Evolutionary conservation across 2,329 filamentous ascomycete species (phyloP).

Genomic region (Ustilaginoidea virens): DNA sequence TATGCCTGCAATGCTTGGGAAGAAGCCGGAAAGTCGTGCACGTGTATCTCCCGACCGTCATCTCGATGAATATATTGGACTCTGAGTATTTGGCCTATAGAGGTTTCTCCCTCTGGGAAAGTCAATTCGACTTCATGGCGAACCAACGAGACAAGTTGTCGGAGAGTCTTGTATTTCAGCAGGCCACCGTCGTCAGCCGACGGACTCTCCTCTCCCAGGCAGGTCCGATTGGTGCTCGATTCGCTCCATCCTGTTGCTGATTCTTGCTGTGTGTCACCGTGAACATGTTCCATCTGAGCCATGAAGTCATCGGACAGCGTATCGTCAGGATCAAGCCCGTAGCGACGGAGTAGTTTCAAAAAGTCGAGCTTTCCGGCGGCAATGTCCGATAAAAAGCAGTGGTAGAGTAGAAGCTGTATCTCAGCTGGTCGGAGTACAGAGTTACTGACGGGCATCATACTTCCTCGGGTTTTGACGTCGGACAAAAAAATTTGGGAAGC

Average conservation of each 20-base stretch:
- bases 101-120: constrained; percentile 32
- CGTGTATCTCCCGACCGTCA: constrained; percentile 37
- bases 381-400: constrained; percentile 65
- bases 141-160: constrained; percentile 30
- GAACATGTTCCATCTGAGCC: constrained; percentile 53
- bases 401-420: constrained; percentile 84
- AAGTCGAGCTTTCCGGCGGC: constrained; percentile 58
- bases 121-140: constrained; percentile 31
- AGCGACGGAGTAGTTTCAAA: constrained; percentile 51
- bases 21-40: constrained; percentile 52
- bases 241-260: too few species aligned
- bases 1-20: constrained; percentile 47
- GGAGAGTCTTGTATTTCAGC: constrained; percentile 31
- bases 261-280: constrained; percentile 49
- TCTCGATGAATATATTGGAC: constrained; percentile 38
- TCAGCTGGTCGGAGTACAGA: constrained; percentile 60
- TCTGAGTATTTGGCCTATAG: constrained; percentile 33
- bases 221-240: too few species aligned
- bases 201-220: too few species aligned
- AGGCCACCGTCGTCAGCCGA: constrained; percentile 12
- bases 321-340: constrained; percentile 48
- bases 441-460: constrained; percentile 46
- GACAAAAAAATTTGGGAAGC: constrained; percentile 48
- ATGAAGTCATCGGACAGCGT: constrained; percentile 70
- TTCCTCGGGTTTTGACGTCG: constrained; percentile 75